These are phyloP conservation scores for Vitis rupestris DNA, from an alignment of 164 flowering plant genomes.

Conservation along the genomic window DNA sequence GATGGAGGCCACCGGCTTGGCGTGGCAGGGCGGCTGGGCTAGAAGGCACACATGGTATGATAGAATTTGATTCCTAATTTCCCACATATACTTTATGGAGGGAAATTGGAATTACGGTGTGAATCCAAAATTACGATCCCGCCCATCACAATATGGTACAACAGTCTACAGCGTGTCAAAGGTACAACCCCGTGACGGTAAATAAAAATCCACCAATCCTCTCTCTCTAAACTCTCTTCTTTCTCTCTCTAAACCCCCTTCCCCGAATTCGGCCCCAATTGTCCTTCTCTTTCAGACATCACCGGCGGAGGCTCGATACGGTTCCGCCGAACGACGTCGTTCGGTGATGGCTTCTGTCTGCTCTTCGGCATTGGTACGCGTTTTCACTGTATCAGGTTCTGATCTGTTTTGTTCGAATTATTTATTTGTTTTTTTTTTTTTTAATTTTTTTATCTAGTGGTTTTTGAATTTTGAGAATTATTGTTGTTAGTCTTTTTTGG, in stretches of 20 bases:
- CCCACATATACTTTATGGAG: constrained; percentile 7
- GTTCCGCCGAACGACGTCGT: background rate
- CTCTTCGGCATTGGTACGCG: constrained; percentile 7
- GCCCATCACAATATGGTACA: background rate
- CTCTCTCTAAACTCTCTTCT: background rate
- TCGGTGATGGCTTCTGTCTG: background rate
- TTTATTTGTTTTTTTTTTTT: background rate
- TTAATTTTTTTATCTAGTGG: background rate
- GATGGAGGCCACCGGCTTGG: no score
- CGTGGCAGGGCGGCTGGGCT: no score
- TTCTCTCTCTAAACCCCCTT: constrained; percentile 6
- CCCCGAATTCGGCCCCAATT: background rate
- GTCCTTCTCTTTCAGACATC: background rate
- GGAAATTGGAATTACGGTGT: constrained; percentile 8
- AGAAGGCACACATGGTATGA: no score
- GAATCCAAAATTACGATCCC: constrained; percentile 7
- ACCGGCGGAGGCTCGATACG: background rate
- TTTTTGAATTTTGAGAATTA: background rate
- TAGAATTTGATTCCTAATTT: no score
- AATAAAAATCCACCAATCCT: background rate
- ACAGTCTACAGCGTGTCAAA: background rate
- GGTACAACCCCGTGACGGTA: background rate
- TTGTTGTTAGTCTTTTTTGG: background rate
- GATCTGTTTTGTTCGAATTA: background rate
- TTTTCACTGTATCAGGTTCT: background rate